phyloP scores from a whole-genome alignment of 2,329 filamentous ascomycete species.

The Sphaerulina musiva region DNA sequence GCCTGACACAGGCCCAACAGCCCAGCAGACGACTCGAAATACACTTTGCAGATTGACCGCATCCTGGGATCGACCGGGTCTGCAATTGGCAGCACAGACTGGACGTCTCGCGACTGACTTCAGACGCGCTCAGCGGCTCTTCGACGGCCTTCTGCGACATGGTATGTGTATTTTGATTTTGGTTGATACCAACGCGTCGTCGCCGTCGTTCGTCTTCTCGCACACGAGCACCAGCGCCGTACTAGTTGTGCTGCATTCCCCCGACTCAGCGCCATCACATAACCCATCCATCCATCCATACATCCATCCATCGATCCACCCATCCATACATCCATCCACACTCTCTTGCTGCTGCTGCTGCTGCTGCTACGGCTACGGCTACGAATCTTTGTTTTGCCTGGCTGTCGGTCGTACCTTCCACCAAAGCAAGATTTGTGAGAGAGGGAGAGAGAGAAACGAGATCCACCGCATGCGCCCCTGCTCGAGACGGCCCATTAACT shows the following conservation, averaged over 20 bases:
- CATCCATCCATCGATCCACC: no score
- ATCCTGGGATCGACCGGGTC: slow-evolving; percentile 1
- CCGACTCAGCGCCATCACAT: not conserved
- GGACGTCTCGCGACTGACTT: not conserved
- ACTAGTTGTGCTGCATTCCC: slow-evolving; percentile 5
- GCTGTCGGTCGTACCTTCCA: not conserved
- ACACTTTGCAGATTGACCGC: not conserved
- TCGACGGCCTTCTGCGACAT: slow-evolving; percentile 3
- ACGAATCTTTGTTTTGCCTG: not conserved
- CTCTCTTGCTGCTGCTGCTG: no score
- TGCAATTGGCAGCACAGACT: not conserved
- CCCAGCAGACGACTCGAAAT: slow-evolving; percentile 5
- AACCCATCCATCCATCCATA: not conserved
- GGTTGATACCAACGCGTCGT: slow-evolving; percentile 9
- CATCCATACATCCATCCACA: no score
- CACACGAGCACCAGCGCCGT: not conserved
- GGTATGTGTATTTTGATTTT: slow-evolving; percentile 6
- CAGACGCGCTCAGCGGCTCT: slow-evolving; percentile 5
- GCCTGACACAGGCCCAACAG: slow-evolving; percentile 3
- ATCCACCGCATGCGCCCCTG: slow-evolving; percentile 9
- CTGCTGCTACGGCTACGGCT: not conserved
- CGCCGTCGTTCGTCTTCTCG: not conserved
- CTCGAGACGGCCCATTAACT: slow-evolving; percentile 5
- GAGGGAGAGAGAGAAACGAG: not conserved
- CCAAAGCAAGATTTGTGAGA: not conserved